These are phyloP conservation scores for Colletotrichum magnum DNA, from an alignment of 2,329 filamentous ascomycete species.

Conservation along the genomic window DNA sequence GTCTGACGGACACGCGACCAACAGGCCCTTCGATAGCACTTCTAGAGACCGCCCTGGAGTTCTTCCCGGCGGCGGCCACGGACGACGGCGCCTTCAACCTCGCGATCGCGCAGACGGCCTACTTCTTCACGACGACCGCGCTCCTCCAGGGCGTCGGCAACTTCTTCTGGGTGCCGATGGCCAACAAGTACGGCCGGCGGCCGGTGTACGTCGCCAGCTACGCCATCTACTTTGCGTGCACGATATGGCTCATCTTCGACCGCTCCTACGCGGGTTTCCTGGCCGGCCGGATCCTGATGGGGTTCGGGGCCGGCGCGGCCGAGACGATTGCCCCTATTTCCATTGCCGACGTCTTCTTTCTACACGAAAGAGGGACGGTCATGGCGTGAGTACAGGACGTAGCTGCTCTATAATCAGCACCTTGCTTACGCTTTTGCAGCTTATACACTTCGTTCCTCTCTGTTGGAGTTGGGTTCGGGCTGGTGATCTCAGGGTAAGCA, in stretches of 20 bases:
- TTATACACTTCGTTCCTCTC: conserved; percentile 58
- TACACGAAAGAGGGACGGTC: conserved; percentile 67
- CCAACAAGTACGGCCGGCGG: conserved; percentile 61
- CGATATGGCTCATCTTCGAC: conserved; percentile 60
- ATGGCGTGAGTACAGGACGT: conserved; percentile 58
- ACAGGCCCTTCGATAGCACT: conserved; percentile 64
- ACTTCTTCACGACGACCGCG: conserved; percentile 67
- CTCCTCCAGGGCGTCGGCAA: conserved; percentile 64
- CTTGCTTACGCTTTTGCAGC: conserved; percentile 28
- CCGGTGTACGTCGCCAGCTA: conserved; percentile 61
- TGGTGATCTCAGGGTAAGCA: conserved; percentile 57
- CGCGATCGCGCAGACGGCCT: conserved; percentile 61
- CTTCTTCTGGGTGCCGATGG: conserved; percentile 61
- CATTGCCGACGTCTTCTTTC: conserved; percentile 69
- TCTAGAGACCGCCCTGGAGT: conserved; percentile 59
- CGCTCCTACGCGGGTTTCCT: conserved; percentile 58
- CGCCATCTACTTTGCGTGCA: conserved; percentile 56
- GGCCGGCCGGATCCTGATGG: conserved; percentile 64
- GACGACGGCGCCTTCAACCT: conserved; percentile 45
- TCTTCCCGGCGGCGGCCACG: conserved; percentile 57
- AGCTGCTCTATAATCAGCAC: neutral
- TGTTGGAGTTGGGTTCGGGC: conserved; percentile 57
- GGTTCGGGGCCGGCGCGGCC: conserved; percentile 66
- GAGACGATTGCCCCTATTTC: conserved; percentile 66
- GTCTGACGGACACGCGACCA: neutral